Base-by-base conservation (phyloP, 2,329 filamentous ascomycete species). In the Phialophora chinensis region DNA sequence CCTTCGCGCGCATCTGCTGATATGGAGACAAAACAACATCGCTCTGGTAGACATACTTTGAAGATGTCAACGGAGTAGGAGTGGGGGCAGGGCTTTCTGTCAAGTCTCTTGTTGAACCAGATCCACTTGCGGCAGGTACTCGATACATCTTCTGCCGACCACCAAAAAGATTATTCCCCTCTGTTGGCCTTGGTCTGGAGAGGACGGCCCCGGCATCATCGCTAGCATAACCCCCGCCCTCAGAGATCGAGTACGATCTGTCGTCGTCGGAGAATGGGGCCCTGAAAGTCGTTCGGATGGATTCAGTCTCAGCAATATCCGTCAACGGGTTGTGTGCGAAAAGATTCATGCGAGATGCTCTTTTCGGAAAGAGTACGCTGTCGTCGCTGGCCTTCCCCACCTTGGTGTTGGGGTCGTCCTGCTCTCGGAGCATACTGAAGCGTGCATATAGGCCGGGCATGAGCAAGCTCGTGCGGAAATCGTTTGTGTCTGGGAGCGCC, bases 101-200 rank as follows among this genome's bases (percentile, higher is more conserved):
- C n/a, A 70, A 59, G n/a, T 71, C 66, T 35, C 59, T 66, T n/a
- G 57, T 62, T 12, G 71, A 71, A 31, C 57, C 50, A 14, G 62
- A 63, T 20, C 52, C 60, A 56, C 20, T 49, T 12, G 84, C 83
- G 3, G 82, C 82, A 0, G 91, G 84, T 70, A 97, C 91, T 77
- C 92, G 93, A 79, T 96, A 98, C 44, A 98, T 90, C 80, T 98
- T 98, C 77, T 98, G 95, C 53, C 95, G 88, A 17, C 95, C 95
- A 65, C 95, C 95, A 78, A 99, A 99, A 64, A 99, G 79, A 72
- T 91, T 90, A 75, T 98, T 99, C 54, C 94, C 93, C 75, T 98
- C 94, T 1, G 87, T 89, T 0, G 92, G 93, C 72, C 93, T 90
- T 7, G 90, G 84, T 60, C 95, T 86, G 73, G 84, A 90, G 91